A percentile compares a stretch with the other conserved stretches of the same genome.
Evolutionary conservation across 2,329 filamentous ascomycete genomes (phyloP).

Genomic region (Fusarium compactum): DNA sequence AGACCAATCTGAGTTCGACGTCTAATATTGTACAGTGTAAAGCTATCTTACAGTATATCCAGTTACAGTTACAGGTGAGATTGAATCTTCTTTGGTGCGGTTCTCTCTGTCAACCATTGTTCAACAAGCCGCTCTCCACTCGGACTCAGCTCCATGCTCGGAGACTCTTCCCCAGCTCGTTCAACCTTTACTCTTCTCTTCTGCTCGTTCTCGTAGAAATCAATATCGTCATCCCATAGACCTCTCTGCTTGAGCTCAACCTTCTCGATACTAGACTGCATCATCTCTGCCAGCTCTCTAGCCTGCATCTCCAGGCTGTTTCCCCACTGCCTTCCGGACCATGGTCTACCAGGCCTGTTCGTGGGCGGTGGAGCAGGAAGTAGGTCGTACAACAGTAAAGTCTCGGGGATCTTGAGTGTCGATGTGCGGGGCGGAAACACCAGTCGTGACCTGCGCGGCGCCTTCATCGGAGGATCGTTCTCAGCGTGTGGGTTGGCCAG

Average conservation of each 20-base stretch:
- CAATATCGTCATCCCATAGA: slow-evolving; percentile 57
- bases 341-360: slow-evolving; percentile 28
- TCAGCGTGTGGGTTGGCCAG: slow-evolving; percentile 40
- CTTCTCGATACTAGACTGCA: slow-evolving; percentile 62
- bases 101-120: slow-evolving; percentile 49
- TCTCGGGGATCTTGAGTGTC: slow-evolving; percentile 62
- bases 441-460: slow-evolving; percentile 58
- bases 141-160: slow-evolving; percentile 45
- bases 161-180: slow-evolving; percentile 52
- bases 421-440: slow-evolving; percentile 62
- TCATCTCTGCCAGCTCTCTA: slow-evolving; percentile 59
- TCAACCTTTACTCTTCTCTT: slow-evolving; percentile 54
- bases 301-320: slow-evolving; percentile 64
- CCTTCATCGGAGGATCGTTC: slow-evolving; percentile 30
- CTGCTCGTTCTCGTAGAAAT: slow-evolving; percentile 51
- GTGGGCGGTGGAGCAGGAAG: slow-evolving; percentile 36
- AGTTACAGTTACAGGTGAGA: background rate
- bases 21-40: slow-evolving; percentile 2
- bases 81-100: background rate
- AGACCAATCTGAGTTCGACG: background rate
- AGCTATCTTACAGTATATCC: background rate
- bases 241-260: slow-evolving; percentile 59
- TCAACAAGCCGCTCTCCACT: slow-evolving; percentile 45
- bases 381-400: slow-evolving; percentile 61
- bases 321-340: slow-evolving; percentile 41